Conservation (phyloP, 1,284 basidiomycete genomes). For the Cutaneotrichosporon sp. region DNA sequence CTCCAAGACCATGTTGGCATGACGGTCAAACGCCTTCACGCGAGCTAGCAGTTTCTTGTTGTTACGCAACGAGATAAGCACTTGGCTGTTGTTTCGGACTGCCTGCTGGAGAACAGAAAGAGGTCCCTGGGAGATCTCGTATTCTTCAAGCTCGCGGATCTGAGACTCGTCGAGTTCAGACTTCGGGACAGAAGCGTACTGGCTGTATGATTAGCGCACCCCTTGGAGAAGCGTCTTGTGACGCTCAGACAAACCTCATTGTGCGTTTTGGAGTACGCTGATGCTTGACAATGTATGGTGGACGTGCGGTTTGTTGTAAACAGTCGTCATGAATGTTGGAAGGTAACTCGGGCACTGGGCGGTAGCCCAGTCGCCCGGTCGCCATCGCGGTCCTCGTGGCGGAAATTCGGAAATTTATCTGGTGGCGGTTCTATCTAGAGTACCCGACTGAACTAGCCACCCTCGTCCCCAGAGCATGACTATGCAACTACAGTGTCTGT, state of each 20-base stretch:
- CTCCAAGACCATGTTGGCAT: slow-evolving; percentile 97
- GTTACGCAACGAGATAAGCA: slow-evolving; percentile 94
- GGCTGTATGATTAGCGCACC: slow-evolving; percentile 53
- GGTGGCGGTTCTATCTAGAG: not conserved
- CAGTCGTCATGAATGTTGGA: not conserved
- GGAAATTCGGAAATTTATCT: slow-evolving; percentile 2
- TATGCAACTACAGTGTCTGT: too few relatives aligned
- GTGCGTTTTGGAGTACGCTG: not conserved
- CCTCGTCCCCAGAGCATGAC: too few relatives aligned
- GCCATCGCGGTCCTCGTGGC: slow-evolving; percentile 4
- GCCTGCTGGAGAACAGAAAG: slow-evolving; percentile 97
- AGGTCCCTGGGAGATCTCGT: slow-evolving; percentile 94
- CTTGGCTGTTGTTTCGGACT: slow-evolving; percentile 95
- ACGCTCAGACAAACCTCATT: slow-evolving; percentile 1
- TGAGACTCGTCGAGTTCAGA: slow-evolving; percentile 97
- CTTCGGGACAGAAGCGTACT: slow-evolving; percentile 93
- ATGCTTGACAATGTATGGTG: not conserved
- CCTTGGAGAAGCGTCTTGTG: not conserved
- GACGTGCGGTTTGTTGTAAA: too few relatives aligned
- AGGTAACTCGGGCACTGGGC: too few relatives aligned
- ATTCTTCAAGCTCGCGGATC: slow-evolving; percentile 90
- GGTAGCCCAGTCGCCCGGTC: too few relatives aligned
- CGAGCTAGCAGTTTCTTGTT: slow-evolving; percentile 97
- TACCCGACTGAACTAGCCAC: too few relatives aligned
- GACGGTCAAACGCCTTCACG: slow-evolving; percentile 98